These are phyloP conservation scores for Viola pubescens DNA, from an alignment of 441 rosid genomes.

Conservation along the genomic window DNA sequence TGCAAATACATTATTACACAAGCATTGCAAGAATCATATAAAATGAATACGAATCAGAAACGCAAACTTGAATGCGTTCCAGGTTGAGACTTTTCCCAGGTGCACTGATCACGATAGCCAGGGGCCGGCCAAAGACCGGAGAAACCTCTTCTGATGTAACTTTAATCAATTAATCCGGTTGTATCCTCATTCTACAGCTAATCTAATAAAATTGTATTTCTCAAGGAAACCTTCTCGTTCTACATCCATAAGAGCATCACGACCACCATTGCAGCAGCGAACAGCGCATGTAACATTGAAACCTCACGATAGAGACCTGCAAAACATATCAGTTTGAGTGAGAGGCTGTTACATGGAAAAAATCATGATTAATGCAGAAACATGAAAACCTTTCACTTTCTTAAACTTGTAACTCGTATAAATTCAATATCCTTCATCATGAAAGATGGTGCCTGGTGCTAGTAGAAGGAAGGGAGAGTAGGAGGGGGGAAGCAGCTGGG, in stretches of 20 bases:
- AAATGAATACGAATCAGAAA: conserved; percentile 26
- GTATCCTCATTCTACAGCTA: conserved; percentile 12
- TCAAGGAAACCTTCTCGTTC: conserved; percentile 8
- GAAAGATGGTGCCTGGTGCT: neutral
- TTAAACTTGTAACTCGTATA: too few relatives aligned
- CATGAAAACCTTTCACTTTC: neutral
- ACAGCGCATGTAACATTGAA: conserved; percentile 24
- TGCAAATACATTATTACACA: conserved; percentile 22
- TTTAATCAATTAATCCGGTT: conserved; percentile 2
- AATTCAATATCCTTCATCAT: too few relatives aligned
- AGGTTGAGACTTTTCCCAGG: conserved; percentile 13
- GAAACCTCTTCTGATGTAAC: conserved; percentile 4
- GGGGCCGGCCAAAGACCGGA: neutral
- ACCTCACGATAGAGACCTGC: conserved; percentile 46
- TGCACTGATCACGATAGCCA: neutral
- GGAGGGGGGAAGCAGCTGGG: neutral
- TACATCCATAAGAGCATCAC: conserved; percentile 12
- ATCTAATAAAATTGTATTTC: neutral
- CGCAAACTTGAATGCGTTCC: conserved; percentile 10
- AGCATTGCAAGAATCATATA: conserved; percentile 32
- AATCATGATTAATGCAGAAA: neutral
- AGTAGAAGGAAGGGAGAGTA: neutral
- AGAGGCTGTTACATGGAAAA: neutral
- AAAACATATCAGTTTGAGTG: conserved; percentile 3
- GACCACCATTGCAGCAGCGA: conserved; percentile 22